phyloP scores from a whole-genome alignment of 2,329 filamentous ascomycete species.

The Trichophyton mentagrophytes region DNA sequence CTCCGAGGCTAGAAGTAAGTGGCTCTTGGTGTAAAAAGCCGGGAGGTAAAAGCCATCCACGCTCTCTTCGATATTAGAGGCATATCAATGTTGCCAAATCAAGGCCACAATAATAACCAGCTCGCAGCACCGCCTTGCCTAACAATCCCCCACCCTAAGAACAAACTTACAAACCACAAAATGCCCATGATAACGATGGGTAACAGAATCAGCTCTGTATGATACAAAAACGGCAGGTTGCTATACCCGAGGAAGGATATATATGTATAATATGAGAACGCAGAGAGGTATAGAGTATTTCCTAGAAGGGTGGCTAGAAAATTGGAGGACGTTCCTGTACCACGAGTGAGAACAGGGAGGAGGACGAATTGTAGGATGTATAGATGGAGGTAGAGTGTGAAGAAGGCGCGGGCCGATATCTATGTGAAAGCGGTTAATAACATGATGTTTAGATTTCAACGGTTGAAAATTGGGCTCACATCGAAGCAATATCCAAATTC shows the following conservation, averaged over 20 bases:
- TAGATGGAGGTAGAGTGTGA: slow-evolving; percentile 54
- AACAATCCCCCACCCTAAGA: slow-evolving; percentile 35
- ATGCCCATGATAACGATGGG: slow-evolving; percentile 49
- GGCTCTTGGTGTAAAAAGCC: not conserved
- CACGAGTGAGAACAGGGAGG: slow-evolving; percentile 44
- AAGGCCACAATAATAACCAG: slow-evolving; percentile 34
- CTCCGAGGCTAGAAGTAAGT: too few relatives aligned
- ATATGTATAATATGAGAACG: slow-evolving; percentile 53
- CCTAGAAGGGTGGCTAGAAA: slow-evolving; percentile 44
- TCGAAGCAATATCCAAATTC: slow-evolving; percentile 63
- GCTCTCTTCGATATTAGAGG: not conserved
- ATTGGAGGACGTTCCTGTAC: slow-evolving; percentile 34
- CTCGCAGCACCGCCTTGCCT: slow-evolving; percentile 32
- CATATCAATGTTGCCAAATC: not conserved
- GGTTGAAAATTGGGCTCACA: slow-evolving; percentile 24
- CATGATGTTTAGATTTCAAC: not conserved
- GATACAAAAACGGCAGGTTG: slow-evolving; percentile 53
- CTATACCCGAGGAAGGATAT: slow-evolving; percentile 60
- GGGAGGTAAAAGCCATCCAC: not conserved
- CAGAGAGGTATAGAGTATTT: slow-evolving; percentile 54
- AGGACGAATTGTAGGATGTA: slow-evolving; percentile 56
- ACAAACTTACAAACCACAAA: slow-evolving; percentile 44
- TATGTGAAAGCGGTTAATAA: slow-evolving; percentile 16
- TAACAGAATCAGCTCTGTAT: slow-evolving; percentile 52
- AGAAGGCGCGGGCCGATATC: slow-evolving; percentile 54